Conservation (phyloP, 2,329 filamentous ascomycete species). For the Fusarium nisikadoi region DNA sequence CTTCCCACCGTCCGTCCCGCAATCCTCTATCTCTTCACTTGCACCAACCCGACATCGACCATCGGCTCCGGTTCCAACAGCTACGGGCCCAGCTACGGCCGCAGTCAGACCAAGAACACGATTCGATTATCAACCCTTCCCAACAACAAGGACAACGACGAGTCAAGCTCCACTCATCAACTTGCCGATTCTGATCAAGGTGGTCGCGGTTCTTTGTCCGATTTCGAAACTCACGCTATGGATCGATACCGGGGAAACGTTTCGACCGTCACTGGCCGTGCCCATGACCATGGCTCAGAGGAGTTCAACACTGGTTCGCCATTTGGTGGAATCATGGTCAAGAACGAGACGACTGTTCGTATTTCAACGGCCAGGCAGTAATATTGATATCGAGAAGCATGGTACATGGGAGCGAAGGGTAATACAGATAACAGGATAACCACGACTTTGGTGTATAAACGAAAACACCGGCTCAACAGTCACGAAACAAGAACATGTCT, state of each 20-base stretch:
- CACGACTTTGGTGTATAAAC: not conserved
- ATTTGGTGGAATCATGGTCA: conserved; percentile 38
- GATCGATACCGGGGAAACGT: conserved; percentile 27
- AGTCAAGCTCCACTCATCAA: conserved; percentile 38
- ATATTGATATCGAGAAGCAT: not conserved
- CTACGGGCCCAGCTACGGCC: conserved; percentile 29
- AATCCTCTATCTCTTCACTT: conserved; percentile 33
- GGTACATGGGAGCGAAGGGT: too few species aligned
- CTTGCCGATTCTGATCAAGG: conserved; percentile 28
- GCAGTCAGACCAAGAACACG: conserved; percentile 37
- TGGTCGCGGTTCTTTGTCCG: conserved; percentile 8
- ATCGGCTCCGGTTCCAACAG: conserved; percentile 31
- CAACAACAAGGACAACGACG: conserved; percentile 29
- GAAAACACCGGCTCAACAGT: not conserved
- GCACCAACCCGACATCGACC: conserved; percentile 14
- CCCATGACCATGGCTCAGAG: not conserved
- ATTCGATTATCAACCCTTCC: conserved; percentile 30
- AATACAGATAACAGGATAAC: not conserved
- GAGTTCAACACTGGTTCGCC: not conserved
- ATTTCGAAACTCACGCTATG: conserved; percentile 39
- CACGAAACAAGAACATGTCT: not conserved
- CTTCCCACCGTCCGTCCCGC: conserved; percentile 39
- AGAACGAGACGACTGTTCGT: conserved; percentile 36
- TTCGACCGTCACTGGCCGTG: conserved; percentile 26
- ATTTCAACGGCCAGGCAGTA: conserved; percentile 10